Evolutionary conservation across 176 grass and related monocot genomes (phyloP), one percentile per base, ranked within the genome.

Genomic region (Neostapfia colusana): DNA sequence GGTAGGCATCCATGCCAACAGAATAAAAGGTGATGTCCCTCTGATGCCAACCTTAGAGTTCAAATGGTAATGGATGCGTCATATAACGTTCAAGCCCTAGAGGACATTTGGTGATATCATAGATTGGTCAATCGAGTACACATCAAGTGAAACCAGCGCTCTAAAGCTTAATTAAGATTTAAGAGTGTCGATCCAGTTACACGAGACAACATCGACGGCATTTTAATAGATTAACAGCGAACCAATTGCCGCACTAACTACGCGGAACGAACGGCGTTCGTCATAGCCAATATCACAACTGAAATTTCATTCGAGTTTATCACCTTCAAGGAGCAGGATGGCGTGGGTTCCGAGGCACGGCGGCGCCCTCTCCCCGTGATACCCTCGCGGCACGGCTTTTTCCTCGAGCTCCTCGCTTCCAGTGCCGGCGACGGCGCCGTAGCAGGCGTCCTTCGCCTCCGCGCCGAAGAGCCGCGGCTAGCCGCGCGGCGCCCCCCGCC

Each of bases 301-400:
- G 54, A 49, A 50, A 16, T 23, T 31, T 14, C 50, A 23, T 34
- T 61, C 67, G 25, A 60, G 34, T 42, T 41, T 66, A 37, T 76
- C 63, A 88, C 86, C 86, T 88, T 88, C 5, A 75, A 65, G 16
- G 75, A 80, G 70, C 48, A 39, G 55, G 81, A 70, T 2, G 36
- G 39, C 28, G 64, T 54, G 8, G 71, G 6, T 14, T 1, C 46
- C 17, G 81, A 75, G 21, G 70, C 12, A 17, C 76, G 70, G 16
- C 69, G 75, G 39, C 63, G 86, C 16, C 76, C 86, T 41, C 37
- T 84, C 70, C 70, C 80, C 20, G 8, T 36, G 81, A 69, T 64
- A 63, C 63, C 37, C 63, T 59, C 86, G 37, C 76, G 76, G 21
- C 86, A 75, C 26, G 55, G 54, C 70, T 84, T 88, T 50, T 84